Percentiles rank a stretch among this genome's conserved stretches.
Evolutionary conservation across 164 flowering plant species (phyloP).

Genomic region (Chloranthus sessilifolius): DNA sequence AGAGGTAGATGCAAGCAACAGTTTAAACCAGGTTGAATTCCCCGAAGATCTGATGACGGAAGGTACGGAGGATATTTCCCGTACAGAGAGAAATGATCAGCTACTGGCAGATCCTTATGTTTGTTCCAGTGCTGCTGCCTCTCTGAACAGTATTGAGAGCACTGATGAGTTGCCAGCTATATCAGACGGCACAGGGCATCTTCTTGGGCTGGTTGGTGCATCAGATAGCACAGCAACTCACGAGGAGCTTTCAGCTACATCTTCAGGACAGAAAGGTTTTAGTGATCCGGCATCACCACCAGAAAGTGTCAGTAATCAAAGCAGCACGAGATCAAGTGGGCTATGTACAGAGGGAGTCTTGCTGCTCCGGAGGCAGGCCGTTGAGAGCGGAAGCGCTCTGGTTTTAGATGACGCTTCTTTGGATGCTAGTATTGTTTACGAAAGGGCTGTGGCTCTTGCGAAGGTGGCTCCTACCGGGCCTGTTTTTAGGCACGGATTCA

Average conservation of each 20-base stretch:
- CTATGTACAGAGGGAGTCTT: slow-evolving; percentile 38
- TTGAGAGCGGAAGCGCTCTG: slow-evolving; percentile 66
- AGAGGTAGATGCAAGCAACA: slow-evolving; percentile 7
- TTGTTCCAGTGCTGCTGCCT: slow-evolving; percentile 9
- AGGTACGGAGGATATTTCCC: slow-evolving; percentile 7
- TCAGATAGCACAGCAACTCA: background rate
- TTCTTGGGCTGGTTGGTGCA: background rate
- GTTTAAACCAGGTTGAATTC: slow-evolving; percentile 6
- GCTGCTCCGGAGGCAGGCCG: slow-evolving; percentile 52
- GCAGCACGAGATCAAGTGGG: slow-evolving; percentile 1
- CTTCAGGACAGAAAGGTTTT: background rate
- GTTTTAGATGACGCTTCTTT: slow-evolving; percentile 39
- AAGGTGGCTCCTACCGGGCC: slow-evolving; percentile 72
- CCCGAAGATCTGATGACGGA: slow-evolving; percentile 7
- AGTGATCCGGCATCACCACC: background rate
- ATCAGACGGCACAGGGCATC: background rate
- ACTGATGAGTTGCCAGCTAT: slow-evolving; percentile 5
- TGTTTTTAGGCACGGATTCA: slow-evolving; percentile 34
- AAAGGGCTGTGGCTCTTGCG: slow-evolving; percentile 53
- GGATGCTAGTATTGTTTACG: slow-evolving; percentile 63
- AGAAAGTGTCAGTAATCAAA: background rate
- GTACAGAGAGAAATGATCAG: slow-evolving; percentile 10
- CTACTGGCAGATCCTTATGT: slow-evolving; percentile 4
- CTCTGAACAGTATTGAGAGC: slow-evolving; percentile 7
- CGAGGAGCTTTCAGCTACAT: slow-evolving; percentile 9